Conservation (phyloP, 257 asterid genomes). For the Solanum habrochaites region DNA sequence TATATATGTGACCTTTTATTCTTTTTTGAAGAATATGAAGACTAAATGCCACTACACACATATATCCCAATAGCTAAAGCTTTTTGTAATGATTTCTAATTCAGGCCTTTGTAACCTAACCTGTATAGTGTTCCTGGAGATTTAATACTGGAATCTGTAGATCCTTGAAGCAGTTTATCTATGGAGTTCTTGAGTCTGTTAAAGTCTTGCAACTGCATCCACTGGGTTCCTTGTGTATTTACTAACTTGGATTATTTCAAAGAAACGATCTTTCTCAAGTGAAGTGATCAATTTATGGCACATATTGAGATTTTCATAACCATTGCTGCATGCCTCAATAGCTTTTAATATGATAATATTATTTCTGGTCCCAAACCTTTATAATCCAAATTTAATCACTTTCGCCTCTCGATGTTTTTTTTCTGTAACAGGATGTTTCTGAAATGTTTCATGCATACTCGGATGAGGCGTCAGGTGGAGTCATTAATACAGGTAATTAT, state of each 20-base stretch:
- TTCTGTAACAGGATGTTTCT: slow-evolving; percentile 55
- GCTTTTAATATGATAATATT: background rate
- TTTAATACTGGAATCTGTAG: background rate
- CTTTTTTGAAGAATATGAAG: background rate
- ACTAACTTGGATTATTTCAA: background rate
- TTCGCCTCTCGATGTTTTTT: background rate
- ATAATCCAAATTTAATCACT: background rate
- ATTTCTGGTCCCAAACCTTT: background rate
- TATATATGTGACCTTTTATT: background rate
- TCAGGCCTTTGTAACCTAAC: background rate
- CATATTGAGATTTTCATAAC: background rate
- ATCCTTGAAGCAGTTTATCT: background rate
- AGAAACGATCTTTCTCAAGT: background rate
- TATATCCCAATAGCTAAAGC: background rate
- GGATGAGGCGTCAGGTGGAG: slow-evolving; percentile 96
- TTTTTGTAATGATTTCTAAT: background rate
- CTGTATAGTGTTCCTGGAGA: background rate
- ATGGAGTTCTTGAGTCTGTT: background rate
- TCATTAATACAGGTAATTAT: slow-evolving; percentile 67
- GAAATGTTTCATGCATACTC: slow-evolving; percentile 97
- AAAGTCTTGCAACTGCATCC: background rate
- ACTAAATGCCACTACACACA: background rate
- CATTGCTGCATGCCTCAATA: background rate
- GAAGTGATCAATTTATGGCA: background rate
- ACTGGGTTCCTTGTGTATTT: background rate